Evolutionary conservation across 139 green algal genomes (phyloP).

Genomic region (Ettlia oleoabundans): DNA sequence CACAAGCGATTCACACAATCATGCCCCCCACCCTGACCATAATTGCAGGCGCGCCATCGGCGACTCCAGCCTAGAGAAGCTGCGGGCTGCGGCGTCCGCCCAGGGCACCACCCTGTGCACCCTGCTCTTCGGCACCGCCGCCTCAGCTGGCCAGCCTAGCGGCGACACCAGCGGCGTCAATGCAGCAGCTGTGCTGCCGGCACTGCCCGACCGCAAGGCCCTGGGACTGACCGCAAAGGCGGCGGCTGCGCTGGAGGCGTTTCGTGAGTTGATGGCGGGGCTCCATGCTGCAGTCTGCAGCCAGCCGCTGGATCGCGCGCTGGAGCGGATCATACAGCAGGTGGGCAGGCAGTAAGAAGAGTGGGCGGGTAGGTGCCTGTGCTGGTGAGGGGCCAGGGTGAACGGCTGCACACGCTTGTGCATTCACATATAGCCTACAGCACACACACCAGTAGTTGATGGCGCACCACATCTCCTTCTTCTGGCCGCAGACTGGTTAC

Average conservation of each 20-base stretch:
- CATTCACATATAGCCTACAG: neutral
- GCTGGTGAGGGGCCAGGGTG: neutral
- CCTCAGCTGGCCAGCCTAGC: neutral
- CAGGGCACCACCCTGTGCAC: neutral
- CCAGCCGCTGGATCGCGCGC: conserved; percentile 14
- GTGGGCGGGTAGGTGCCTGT: neutral
- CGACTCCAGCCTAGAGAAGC: conserved; percentile 14
- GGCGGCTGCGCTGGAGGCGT: conserved; percentile 30
- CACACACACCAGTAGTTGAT: no score
- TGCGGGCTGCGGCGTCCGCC: neutral
- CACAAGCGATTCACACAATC: no score
- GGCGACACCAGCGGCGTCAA: neutral
- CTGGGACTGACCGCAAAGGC: conserved; percentile 37
- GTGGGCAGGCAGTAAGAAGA: neutral
- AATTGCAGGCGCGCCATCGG: conserved; percentile 38
- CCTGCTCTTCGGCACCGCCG: conserved; percentile 18
- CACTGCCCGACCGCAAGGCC: conserved; percentile 24
- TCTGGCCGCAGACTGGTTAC: conserved; percentile 39
- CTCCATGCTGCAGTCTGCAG: neutral
- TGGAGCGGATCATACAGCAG: conserved; percentile 27
- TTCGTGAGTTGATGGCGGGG: conserved; percentile 25
- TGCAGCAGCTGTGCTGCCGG: neutral
- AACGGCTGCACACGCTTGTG: neutral
- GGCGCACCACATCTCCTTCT: no score
- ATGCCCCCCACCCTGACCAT: no score